These are phyloP conservation scores for Calocybe cyanea DNA, from an alignment of 768 basidiomycete species.

Conservation along the genomic window DNA sequence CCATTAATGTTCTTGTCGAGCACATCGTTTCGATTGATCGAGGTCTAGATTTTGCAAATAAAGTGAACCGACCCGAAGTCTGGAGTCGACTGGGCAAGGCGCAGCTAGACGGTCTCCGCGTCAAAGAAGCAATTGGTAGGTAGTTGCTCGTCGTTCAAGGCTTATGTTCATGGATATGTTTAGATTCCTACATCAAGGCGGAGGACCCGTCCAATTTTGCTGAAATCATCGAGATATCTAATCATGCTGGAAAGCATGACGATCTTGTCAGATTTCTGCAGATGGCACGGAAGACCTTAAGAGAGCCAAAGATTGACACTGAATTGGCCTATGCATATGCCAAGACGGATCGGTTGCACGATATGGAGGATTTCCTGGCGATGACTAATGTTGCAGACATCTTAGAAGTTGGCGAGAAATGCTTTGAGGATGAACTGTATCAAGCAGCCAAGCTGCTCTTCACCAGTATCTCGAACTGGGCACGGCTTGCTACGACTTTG, in stretches of 20 bases:
- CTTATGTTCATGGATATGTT: constrained; percentile 4
- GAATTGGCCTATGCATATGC: constrained; percentile 98
- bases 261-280: constrained; percentile 96
- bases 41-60: constrained; percentile 92
- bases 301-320: constrained; percentile 97
- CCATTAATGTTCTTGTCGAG: constrained; percentile 97
- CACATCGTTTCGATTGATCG: constrained; percentile 98
- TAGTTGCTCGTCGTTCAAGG: not conserved
- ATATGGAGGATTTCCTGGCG: constrained; percentile 98
- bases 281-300: constrained; percentile 96
- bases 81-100: constrained; percentile 99
- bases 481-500: constrained; percentile 93
- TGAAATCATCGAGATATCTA: constrained; percentile 95
- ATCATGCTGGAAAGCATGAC: constrained; percentile 85
- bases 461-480: constrained; percentile 98
- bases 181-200: constrained; percentile 97
- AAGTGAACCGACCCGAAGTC: constrained; percentile 93
- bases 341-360: constrained; percentile 94
- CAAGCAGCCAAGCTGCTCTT: constrained; percentile 96
- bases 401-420: constrained; percentile 97
- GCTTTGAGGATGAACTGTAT: constrained; percentile 97
- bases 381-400: constrained; percentile 99
- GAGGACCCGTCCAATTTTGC: constrained; percentile 91
- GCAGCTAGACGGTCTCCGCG: constrained; percentile 94
- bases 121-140: constrained; percentile 95